Percentiles rank a stretch among this genome's conserved stretches.
Evolutionary conservation across 768 basidiomycete genomes (phyloP).

Genomic region (Kwoniella mangroviensis): DNA sequence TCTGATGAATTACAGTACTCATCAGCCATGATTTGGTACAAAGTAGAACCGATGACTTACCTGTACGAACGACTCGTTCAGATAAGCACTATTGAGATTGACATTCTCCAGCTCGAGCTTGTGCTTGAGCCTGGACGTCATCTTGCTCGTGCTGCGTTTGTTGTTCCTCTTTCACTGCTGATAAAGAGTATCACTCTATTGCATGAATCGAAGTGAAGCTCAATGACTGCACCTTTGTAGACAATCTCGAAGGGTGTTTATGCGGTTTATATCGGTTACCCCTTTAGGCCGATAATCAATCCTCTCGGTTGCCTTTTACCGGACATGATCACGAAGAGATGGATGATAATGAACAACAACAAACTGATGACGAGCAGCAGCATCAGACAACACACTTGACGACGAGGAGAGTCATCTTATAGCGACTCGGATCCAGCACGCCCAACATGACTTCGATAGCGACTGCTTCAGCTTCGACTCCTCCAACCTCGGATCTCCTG

Average conservation of each 20-base stretch:
- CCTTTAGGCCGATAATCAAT: neutral
- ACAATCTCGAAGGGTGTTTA: too few species aligned
- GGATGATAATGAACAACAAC: neutral
- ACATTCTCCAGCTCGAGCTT: conserved; percentile 74
- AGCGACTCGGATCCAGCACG: too few species aligned
- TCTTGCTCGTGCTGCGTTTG: conserved; percentile 30
- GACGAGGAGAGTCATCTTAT: too few species aligned
- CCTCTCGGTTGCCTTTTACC: neutral
- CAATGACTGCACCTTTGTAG: too few species aligned
- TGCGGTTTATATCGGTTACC: too few species aligned
- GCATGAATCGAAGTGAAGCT: too few species aligned
- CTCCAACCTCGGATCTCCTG: neutral
- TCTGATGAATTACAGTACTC: conserved; percentile 61
- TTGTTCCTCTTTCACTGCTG: neutral
- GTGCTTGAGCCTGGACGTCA: conserved; percentile 70
- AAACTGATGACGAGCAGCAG: neutral
- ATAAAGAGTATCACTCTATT: neutral
- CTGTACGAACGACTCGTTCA: conserved; percentile 83
- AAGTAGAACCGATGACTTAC: conserved; percentile 60
- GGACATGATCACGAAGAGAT: neutral
- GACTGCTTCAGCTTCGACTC: neutral
- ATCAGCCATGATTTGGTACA: conserved; percentile 6
- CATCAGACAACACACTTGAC: neutral
- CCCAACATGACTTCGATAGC: neutral
- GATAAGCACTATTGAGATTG: conserved; percentile 66